A percentile compares a stretch with the other conserved stretches of the same genome.
Evolutionary conservation across 2,329 filamentous ascomycete species (phyloP).

Genomic region (Alternaria tenuissima): DNA sequence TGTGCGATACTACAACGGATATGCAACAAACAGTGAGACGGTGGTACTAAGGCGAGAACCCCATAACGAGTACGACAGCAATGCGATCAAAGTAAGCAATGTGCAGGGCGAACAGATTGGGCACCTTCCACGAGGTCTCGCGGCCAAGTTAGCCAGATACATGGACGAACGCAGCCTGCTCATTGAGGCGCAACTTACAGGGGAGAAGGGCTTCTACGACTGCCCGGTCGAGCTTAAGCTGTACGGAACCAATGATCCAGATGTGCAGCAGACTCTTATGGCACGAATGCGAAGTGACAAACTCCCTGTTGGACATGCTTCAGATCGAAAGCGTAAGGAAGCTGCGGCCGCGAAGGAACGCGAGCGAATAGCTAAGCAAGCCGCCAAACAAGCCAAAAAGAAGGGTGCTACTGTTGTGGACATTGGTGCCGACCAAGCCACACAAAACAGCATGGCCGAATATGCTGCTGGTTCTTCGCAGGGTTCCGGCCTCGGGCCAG

Average conservation of each 20-base stretch:
- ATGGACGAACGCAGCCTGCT: slow-evolving; percentile 64
- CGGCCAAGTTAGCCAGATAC: slow-evolving; percentile 75
- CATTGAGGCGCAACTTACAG: slow-evolving; percentile 74
- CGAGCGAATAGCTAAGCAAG: slow-evolving; percentile 56
- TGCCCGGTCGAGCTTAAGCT: slow-evolving; percentile 75
- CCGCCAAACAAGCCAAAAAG: slow-evolving; percentile 42
- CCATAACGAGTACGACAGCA: slow-evolving; percentile 63
- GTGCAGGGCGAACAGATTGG: slow-evolving; percentile 79
- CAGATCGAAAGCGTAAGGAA: slow-evolving; percentile 60
- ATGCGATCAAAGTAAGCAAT: slow-evolving; percentile 82
- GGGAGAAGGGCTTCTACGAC: slow-evolving; percentile 71
- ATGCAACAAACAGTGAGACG: slow-evolving; percentile 48
- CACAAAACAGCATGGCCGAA: slow-evolving; percentile 34
- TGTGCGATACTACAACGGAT: slow-evolving; percentile 52
- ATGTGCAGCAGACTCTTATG: slow-evolving; percentile 64
- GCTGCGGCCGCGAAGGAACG: slow-evolving; percentile 65
- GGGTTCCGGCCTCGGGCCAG: slow-evolving; percentile 42
- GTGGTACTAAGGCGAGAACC: slow-evolving; percentile 66
- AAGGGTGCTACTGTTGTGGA: slow-evolving; percentile 38
- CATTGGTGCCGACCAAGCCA: slow-evolving; percentile 20
- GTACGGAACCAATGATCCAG: slow-evolving; percentile 70
- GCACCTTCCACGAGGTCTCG: slow-evolving; percentile 74
- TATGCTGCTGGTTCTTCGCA: slow-evolving; percentile 38
- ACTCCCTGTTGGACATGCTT: slow-evolving; percentile 58
- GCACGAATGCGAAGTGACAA: slow-evolving; percentile 69